Evolutionary conservation across 352 stramenopile genomes (phyloP).

Genomic region (Globisporangium lucens): DNA sequence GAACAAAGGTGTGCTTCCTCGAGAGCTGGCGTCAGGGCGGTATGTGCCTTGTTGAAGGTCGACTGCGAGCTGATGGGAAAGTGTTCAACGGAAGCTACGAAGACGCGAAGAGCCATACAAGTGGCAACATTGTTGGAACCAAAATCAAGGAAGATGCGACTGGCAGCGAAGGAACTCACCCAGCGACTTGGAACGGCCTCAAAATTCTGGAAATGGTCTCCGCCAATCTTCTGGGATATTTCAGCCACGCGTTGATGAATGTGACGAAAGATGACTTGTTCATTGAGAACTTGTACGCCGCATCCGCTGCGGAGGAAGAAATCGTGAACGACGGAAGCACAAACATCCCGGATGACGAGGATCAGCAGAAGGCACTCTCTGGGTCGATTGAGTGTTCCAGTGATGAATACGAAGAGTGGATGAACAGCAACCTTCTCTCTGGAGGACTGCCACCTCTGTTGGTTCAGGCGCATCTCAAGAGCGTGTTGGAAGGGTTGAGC

Average conservation of each 20-base stretch:
- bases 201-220: slow-evolving; percentile 76
- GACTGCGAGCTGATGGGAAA: slow-evolving; percentile 64
- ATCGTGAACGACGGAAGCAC: slow-evolving; percentile 29
- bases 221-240: slow-evolving; percentile 72
- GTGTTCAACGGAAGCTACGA: slow-evolving; percentile 81
- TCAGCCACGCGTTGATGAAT: slow-evolving; percentile 64
- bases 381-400: slow-evolving; percentile 47
- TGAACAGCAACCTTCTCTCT: slow-evolving; percentile 66
- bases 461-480: slow-evolving; percentile 65
- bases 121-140: slow-evolving; percentile 74
- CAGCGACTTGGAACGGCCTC: slow-evolving; percentile 42
- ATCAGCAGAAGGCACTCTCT: slow-evolving; percentile 38
- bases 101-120: slow-evolving; percentile 86
- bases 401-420: slow-evolving; percentile 84
- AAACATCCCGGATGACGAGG: slow-evolving; percentile 22
- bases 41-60: slow-evolving; percentile 82
- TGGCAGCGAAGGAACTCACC: slow-evolving; percentile 8
- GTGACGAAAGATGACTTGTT: slow-evolving; percentile 60
- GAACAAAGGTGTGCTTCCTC: slow-evolving; percentile 82
- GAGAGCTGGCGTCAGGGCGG: slow-evolving; percentile 86
- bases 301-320: slow-evolving; percentile 28
- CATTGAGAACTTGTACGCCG: slow-evolving; percentile 30
- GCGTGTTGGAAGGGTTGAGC: slow-evolving; percentile 40
- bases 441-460: slow-evolving; percentile 59
- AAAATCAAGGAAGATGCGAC: slow-evolving; percentile 41